These are phyloP conservation scores for Diaporthe sp. DNA, from an alignment of 2,329 filamentous ascomycete genomes.

Conservation along the genomic window DNA sequence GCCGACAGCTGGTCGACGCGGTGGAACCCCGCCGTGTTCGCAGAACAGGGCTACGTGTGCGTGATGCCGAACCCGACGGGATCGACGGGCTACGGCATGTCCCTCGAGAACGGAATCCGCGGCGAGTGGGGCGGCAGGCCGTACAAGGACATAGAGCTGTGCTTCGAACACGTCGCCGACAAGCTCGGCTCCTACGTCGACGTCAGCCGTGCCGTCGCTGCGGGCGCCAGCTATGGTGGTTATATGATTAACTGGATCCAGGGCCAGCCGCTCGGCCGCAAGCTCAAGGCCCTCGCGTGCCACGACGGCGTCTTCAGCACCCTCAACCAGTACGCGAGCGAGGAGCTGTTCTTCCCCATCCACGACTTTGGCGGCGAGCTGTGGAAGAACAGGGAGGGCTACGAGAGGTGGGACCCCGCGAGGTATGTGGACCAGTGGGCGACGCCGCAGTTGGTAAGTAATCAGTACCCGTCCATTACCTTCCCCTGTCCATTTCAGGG, in stretches of 20 bases:
- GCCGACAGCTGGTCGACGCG: constrained; percentile 82
- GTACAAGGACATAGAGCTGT: constrained; percentile 85
- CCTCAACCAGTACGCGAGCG: constrained; percentile 73
- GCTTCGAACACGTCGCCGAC: constrained; percentile 80
- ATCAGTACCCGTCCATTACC: no score
- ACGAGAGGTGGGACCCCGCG: constrained; percentile 80
- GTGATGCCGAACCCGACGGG: constrained; percentile 88
- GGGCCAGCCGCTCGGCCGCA: constrained; percentile 83
- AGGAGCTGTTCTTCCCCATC: constrained; percentile 79
- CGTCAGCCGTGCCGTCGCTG: constrained; percentile 76
- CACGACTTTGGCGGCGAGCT: constrained; percentile 76
- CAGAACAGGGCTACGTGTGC: constrained; percentile 89
- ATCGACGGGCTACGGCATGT: constrained; percentile 85
- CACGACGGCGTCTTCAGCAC: constrained; percentile 90
- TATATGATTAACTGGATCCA: constrained; percentile 95
- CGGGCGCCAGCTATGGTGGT: constrained; percentile 82
- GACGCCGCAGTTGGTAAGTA: constrained; percentile 84
- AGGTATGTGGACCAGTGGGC: constrained; percentile 78
- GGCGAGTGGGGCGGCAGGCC: constrained; percentile 88
- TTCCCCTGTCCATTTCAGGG: no score
- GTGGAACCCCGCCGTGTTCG: constrained; percentile 90
- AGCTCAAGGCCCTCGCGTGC: constrained; percentile 89
- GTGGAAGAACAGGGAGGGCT: constrained; percentile 73
- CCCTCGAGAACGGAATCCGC: constrained; percentile 81
- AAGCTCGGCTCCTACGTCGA: constrained; percentile 77